Percentiles rank a stretch among this genome's conserved stretches.
phyloP scores from a whole-genome alignment of 2,329 filamentous ascomycete genomes.

The Atkinsonella hypoxylon region DNA sequence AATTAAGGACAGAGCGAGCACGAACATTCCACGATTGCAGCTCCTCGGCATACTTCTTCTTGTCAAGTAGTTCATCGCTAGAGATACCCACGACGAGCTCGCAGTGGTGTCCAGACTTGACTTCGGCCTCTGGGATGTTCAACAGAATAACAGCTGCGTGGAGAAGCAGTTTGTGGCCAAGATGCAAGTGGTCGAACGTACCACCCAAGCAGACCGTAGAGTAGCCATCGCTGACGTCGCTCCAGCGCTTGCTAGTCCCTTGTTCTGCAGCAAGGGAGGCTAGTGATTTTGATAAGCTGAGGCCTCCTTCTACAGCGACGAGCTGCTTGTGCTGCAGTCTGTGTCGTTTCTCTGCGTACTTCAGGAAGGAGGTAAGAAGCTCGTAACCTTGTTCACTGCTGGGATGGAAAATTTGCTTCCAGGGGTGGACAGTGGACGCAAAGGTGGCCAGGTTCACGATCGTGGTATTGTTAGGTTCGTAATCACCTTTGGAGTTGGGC shows the following conservation, averaged over 20 bases:
- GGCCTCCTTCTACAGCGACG: conserved; percentile 38
- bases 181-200: conserved; percentile 92
- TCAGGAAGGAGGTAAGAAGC: conserved; percentile 38
- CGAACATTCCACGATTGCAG: conserved; percentile 72
- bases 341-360: conserved; percentile 33
- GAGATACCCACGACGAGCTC: conserved; percentile 77
- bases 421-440: conserved; percentile 42
- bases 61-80: conserved; percentile 71
- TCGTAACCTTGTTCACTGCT: conserved; percentile 52
- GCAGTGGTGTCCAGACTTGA: conserved; percentile 22
- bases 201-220: conserved; percentile 64
- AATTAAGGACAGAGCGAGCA: conserved; percentile 55
- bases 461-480: conserved; percentile 32
- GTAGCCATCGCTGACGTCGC: conserved; percentile 12
- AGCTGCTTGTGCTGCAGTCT: conserved; percentile 38
- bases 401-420: conserved; percentile 54
- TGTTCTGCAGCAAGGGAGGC: not conserved
- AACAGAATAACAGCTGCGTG: conserved; percentile 67
- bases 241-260: not conserved
- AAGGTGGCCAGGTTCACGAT: conserved; percentile 40
- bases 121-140: not conserved
- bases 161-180: conserved; percentile 89
- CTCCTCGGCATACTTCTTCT: conserved; percentile 76
- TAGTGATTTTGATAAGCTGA: conserved; percentile 25
- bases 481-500: conserved; percentile 22